These are phyloP conservation scores for Coleophoma eucalyptorum DNA, from an alignment of 2,329 filamentous ascomycete species.

Conservation along the genomic window DNA sequence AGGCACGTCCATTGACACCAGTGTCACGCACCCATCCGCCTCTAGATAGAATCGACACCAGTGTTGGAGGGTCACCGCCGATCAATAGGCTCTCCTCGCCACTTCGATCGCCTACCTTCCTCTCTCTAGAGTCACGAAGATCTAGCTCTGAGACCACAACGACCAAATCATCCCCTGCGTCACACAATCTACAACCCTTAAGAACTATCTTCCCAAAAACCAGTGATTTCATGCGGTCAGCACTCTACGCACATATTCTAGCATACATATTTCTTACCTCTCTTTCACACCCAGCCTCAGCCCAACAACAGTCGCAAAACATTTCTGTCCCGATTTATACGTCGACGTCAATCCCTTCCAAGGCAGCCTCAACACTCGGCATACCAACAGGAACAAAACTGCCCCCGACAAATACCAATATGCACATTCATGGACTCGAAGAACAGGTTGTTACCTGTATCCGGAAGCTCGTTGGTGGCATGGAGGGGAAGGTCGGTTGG, in stretches of 20 bases:
- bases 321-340: background rate
- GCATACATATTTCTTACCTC: slow-evolving; percentile 17
- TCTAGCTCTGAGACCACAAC: background rate
- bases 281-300: slow-evolving; percentile 1
- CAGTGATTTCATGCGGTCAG: slow-evolving; percentile 10
- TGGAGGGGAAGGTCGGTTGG: slow-evolving; percentile 3
- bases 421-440: background rate
- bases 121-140: background rate
- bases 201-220: slow-evolving; percentile 20
- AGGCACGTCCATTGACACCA: background rate
- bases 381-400: slow-evolving; percentile 1
- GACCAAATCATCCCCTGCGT: background rate
- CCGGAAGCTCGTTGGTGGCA: slow-evolving; percentile 2
- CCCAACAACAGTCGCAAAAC: background rate
- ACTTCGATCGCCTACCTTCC: background rate
- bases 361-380: slow-evolving; percentile 10
- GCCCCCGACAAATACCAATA: background rate
- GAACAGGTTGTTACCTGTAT: background rate
- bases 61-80: background rate
- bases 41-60: background rate
- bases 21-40: background rate
- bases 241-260: slow-evolving; percentile 23
- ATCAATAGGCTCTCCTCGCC: background rate
- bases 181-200: slow-evolving; percentile 15
- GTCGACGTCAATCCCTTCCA: slow-evolving; percentile 6